Evolutionary conservation across 139 green algal genomes (phyloP), one percentile per base, ranked within the genome.

Genomic region (Chara braunii): DNA sequence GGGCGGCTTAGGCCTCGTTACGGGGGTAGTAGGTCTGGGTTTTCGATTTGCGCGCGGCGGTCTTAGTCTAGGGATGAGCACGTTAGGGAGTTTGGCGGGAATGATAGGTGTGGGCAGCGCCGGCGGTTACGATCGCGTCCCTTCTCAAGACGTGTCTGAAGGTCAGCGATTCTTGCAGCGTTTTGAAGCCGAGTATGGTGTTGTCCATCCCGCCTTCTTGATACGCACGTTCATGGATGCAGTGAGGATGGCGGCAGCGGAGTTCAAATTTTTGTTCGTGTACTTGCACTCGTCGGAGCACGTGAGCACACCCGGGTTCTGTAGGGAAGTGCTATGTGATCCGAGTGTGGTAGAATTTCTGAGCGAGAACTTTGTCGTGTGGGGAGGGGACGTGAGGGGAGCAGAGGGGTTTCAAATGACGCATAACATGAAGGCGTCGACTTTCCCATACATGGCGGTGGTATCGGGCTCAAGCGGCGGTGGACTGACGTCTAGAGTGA

Each of bases 281-380:
- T 78, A 78, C 70, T 68, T 78, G 66, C 69, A 78, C 68, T 54
- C 69, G 69, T 30, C 33, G n/a, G 69, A 80, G 24, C 69, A 78
- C 53, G 45, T 28, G 30, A 37, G 31, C 42, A 76, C 59, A 18
- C 60, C 59, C 22, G 1, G 23, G 14, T 70, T 51, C 40, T 76
- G 44, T 65, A 30, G 14, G 59, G 33, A 23, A 43, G 62, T 45
- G 60, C 60, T 73, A n/a, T 64, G 23, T n/a, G 7, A n/a, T n/a
- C 44, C 24, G 18, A 28, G 37, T 14, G 37, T 76, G 14, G 35
- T 42, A 12, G 14, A 59, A 11, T 64, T 67, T 28, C 14, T 76
- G 2, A 31, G 62, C 60, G 43, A 42, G 11, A 51, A 77, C 18
- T 80, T 78, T 6, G 68, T 78, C n/a, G 9, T 50, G 22, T 78